Evolutionary conservation across 768 basidiomycete genomes (phyloP).

Genomic region (Astraeus odoratus): DNA sequence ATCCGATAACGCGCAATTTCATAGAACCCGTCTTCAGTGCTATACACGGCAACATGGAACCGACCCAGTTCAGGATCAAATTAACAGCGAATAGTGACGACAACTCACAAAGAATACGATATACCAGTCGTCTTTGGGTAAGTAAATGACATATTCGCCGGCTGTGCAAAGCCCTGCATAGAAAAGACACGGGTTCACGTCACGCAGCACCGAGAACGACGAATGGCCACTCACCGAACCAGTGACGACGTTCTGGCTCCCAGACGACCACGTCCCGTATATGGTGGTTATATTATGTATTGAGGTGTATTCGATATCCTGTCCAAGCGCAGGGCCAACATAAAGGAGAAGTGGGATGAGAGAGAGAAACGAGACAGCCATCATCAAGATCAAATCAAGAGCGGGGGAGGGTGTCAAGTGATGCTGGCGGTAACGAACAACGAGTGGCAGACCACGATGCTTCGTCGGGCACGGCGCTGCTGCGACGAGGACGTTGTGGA

Average conservation of each 20-base stretch:
- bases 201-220: background rate
- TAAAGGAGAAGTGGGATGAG: conserved; percentile 13
- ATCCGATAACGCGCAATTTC: conserved; percentile 92
- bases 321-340: conserved; percentile 26
- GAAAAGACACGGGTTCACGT: background rate
- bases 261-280: conserved; percentile 82
- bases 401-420: background rate
- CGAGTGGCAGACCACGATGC: background rate
- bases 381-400: conserved; percentile 20
- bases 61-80: conserved; percentile 8
- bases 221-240: conserved; percentile 66
- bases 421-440: background rate
- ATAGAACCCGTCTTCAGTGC: conserved; percentile 69
- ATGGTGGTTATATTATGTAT: conserved; percentile 65
- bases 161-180: conserved; percentile 74
- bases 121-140: conserved; percentile 86
- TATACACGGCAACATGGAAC: conserved; percentile 22
- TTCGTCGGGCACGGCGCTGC: conserved; percentile 32
- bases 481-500: conserved; percentile 9
- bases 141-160: conserved; percentile 71
- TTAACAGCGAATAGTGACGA: background rate
- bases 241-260: conserved; percentile 67
- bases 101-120: conserved; percentile 78
- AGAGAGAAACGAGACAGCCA: conserved; percentile 18
- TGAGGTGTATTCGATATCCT: conserved; percentile 35